Percentiles rank a stretch among this genome's conserved stretches.
These are phyloP conservation scores for Eucalyptus tenuipes DNA, from an alignment of 345 rosid species.

Conservation along the genomic window DNA sequence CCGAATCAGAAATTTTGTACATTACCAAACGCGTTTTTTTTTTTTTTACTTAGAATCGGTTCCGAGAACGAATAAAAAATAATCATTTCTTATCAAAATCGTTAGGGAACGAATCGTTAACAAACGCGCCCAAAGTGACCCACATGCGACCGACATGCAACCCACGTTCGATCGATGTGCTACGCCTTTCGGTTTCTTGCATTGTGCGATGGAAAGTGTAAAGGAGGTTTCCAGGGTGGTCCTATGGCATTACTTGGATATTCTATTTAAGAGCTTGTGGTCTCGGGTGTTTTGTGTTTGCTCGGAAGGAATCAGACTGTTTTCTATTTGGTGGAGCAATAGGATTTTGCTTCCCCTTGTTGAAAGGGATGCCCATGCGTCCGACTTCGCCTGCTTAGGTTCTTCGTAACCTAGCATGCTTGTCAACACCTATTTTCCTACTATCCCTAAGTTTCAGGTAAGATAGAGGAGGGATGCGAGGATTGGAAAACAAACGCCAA, in stretches of 20 bases:
- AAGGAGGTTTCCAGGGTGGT: background rate
- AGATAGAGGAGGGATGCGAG: no score
- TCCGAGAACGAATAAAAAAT: no score
- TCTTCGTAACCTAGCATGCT: no score
- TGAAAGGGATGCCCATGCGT: background rate
- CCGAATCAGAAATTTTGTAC: no score
- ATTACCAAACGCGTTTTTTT: no score
- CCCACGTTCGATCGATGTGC: background rate
- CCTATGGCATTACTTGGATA: background rate
- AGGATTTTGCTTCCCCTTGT: background rate
- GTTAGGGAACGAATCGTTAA: no score
- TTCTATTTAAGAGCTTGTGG: background rate
- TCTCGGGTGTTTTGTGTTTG: background rate
- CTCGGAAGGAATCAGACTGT: background rate
- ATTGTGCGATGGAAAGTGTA: background rate
- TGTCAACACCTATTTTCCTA: no score
- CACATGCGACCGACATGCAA: background rate
- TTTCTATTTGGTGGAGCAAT: background rate
- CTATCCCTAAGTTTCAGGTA: no score
- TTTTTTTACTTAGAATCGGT: no score
- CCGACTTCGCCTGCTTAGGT: background rate
- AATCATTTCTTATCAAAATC: no score
- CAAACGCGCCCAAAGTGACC: no score
- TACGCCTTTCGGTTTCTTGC: background rate
- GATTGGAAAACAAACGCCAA: no score